These are phyloP conservation scores for Epichloe festucae DNA, from an alignment of 2,329 filamentous ascomycete genomes.

Conservation along the genomic window DNA sequence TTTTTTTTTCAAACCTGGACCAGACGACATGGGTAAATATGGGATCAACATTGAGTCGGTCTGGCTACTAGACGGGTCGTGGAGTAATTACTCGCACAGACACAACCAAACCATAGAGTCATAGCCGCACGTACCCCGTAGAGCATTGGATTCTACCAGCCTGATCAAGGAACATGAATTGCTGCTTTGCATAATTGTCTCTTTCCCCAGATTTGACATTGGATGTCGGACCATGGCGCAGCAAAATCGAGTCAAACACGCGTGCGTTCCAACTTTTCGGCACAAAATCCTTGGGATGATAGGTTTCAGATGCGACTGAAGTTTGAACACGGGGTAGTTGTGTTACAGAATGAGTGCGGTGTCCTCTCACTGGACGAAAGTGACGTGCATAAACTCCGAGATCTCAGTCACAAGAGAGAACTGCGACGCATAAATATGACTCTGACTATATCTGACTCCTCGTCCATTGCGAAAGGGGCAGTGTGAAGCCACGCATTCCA, in stretches of 20 bases:
- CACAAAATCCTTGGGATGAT: background rate
- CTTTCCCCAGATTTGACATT: background rate
- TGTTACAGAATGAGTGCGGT: slow-evolving; percentile 1
- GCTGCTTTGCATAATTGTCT: background rate
- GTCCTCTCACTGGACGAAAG: background rate
- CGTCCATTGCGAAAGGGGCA: background rate
- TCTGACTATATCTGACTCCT: background rate
- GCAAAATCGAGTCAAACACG: background rate
- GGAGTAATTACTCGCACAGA: background rate
- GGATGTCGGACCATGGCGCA: background rate
- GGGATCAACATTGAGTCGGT: background rate
- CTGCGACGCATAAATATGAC: background rate
- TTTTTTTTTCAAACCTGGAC: background rate
- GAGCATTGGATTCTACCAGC: background rate
- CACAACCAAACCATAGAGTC: background rate
- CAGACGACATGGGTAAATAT: background rate
- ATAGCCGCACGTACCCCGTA: too few relatives aligned
- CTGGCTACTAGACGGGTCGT: background rate
- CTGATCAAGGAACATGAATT: background rate
- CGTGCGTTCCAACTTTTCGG: background rate
- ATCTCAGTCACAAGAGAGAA: background rate
- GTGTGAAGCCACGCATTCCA: background rate
- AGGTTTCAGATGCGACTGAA: background rate
- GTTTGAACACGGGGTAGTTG: background rate
- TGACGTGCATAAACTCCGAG: background rate